Conservation (phyloP, 768 basidiomycete species). For the Phlegmacium glaucopus region DNA sequence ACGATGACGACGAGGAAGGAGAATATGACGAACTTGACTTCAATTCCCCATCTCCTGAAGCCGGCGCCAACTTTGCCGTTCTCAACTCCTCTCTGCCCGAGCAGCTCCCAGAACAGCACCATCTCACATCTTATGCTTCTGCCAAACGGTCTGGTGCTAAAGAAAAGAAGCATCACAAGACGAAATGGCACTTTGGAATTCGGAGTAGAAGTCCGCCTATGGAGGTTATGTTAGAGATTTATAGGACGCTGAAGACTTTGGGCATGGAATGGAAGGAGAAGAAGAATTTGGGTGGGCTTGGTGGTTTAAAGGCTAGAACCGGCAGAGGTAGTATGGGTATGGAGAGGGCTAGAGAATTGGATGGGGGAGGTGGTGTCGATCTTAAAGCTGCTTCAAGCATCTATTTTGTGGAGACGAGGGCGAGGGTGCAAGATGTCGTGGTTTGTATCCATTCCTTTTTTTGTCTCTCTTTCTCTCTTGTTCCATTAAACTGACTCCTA, state of each 20-base stretch:
- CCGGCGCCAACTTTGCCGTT: slow-evolving; percentile 50
- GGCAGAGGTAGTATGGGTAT: slow-evolving; percentile 38
- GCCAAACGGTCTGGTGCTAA: slow-evolving; percentile 44
- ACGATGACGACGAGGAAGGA: slow-evolving; percentile 59
- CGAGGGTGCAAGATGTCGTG: slow-evolving; percentile 86
- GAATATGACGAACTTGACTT: slow-evolving; percentile 38
- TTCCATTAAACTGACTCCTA: neutral
- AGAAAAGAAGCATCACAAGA: slow-evolving; percentile 73
- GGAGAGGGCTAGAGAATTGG: slow-evolving; percentile 60
- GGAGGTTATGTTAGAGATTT: slow-evolving; percentile 99
- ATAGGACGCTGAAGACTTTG: slow-evolving; percentile 82
- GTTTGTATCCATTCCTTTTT: slow-evolving; percentile 43
- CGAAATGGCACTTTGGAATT: slow-evolving; percentile 98
- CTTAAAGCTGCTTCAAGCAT: slow-evolving; percentile 70
- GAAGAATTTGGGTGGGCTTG: slow-evolving; percentile 69
- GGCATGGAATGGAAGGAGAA: slow-evolving; percentile 99
- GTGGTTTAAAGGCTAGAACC: slow-evolving; percentile 41
- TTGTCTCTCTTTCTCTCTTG: neutral
- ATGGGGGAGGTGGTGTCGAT: slow-evolving; percentile 59
- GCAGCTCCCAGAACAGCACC: slow-evolving; percentile 58
- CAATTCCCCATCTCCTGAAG: slow-evolving; percentile 11
- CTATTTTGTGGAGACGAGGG: slow-evolving; percentile 93
- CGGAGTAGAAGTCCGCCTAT: slow-evolving; percentile 92
- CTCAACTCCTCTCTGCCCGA: slow-evolving; percentile 81
- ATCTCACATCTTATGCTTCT: slow-evolving; percentile 65